Evolutionary conservation across 805 yeast genomes (phyloP).

Genomic region (Huiozyma naganishii): DNA sequence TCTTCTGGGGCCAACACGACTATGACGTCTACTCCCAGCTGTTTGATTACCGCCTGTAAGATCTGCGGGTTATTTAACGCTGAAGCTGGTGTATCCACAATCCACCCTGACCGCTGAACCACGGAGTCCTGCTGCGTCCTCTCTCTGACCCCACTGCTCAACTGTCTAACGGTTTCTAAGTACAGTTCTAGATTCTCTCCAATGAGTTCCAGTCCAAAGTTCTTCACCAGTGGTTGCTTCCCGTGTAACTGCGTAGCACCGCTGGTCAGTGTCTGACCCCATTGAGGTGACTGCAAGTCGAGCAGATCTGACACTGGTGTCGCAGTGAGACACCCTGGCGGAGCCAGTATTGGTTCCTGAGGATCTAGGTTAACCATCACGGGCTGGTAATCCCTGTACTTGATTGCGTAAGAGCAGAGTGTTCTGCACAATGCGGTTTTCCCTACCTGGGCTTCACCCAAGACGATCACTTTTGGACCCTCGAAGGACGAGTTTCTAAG

Average conservation of each 20-base stretch:
- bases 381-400: conserved; percentile 53
- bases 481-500: conserved; percentile 27
- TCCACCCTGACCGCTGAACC: conserved; percentile 25
- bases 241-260: conserved; percentile 71
- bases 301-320: conserved; percentile 72
- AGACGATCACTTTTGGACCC: conserved; percentile 44
- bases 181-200: conserved; percentile 42
- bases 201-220: conserved; percentile 58
- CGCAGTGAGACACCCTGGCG: conserved; percentile 81
- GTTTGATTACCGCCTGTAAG: conserved; percentile 10
- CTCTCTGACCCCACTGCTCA: conserved; percentile 36
- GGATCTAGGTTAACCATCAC: conserved; percentile 75
- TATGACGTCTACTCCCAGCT: conserved; percentile 15
- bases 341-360: conserved; percentile 49
- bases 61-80: conserved; percentile 11
- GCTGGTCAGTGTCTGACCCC: conserved; percentile 71
- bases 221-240: conserved; percentile 82
- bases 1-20: conserved; percentile 4
- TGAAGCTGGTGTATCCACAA: conserved; percentile 24
- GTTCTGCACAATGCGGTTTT: conserved; percentile 67
- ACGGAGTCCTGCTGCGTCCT: conserved; percentile 20
- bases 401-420: conserved; percentile 64
- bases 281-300: conserved; percentile 57
- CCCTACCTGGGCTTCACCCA: conserved; percentile 69
- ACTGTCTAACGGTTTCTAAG: conserved; percentile 36